These are phyloP conservation scores for Collybiopsis luxurians DNA, from an alignment of 768 basidiomycete species.

Conservation along the genomic window DNA sequence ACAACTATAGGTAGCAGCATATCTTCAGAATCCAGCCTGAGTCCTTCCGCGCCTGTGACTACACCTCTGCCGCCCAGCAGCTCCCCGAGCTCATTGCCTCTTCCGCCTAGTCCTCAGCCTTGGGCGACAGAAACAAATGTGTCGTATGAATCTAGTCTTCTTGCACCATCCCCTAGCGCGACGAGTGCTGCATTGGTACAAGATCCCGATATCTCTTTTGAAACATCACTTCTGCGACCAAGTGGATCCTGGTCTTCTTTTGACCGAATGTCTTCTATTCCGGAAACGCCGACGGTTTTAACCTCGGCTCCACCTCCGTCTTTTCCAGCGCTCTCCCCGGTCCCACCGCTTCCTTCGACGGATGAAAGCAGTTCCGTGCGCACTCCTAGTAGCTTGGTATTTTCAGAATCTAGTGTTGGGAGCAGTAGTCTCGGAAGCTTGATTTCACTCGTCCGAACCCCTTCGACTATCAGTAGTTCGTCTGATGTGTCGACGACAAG, in stretches of 20 bases:
- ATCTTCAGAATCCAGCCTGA: constrained; percentile 39
- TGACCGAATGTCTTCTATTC: constrained; percentile 44
- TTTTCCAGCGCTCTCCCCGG: constrained; percentile 30
- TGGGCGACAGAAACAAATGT: constrained; percentile 67
- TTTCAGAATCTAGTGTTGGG: constrained; percentile 1
- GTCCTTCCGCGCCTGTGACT: constrained; percentile 38
- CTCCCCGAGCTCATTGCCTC: constrained; percentile 34
- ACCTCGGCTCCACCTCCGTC: constrained; percentile 29
- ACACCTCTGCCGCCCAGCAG: constrained; percentile 33
- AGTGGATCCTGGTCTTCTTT: constrained; percentile 48
- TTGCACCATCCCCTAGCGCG: constrained; percentile 68
- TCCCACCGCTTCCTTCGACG: constrained; percentile 26
- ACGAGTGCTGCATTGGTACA: constrained; percentile 55
- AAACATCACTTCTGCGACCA: constrained; percentile 72
- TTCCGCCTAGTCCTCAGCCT: constrained; percentile 12
- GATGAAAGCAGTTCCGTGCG: constrained; percentile 7
- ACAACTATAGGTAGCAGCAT: constrained; percentile 20
- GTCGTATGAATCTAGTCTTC: constrained; percentile 77
- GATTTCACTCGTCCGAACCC: constrained; percentile 36
- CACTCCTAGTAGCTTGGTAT: constrained; percentile 3
- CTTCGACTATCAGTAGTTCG: constrained; percentile 31
- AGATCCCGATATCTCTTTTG: constrained; percentile 61
- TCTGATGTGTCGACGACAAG: constrained; percentile 46
- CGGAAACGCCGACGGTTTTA: constrained; percentile 26
- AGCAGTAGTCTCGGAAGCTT: constrained; percentile 23